Percentiles rank a stretch among this genome's conserved stretches.
These are phyloP conservation scores for Polygonum aviculare DNA, from an alignment of 148 eudicot species.

Conservation along the genomic window DNA sequence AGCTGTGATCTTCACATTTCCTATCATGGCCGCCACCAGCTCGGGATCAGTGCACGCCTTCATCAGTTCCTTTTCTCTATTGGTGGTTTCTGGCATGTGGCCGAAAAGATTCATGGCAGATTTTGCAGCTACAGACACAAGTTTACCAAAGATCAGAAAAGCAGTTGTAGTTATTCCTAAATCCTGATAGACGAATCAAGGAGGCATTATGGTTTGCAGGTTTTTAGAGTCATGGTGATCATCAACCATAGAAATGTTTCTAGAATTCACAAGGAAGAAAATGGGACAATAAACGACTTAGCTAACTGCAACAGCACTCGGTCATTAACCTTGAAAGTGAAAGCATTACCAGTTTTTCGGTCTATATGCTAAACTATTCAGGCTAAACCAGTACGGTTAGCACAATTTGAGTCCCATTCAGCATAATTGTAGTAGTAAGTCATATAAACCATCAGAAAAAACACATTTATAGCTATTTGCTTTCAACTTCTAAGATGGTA, in stretches of 20 bases:
- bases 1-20: slow-evolving; percentile 75
- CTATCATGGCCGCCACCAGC: slow-evolving; percentile 79
- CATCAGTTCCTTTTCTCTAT: slow-evolving; percentile 91
- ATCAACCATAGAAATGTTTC: background rate
- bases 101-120: slow-evolving; percentile 79
- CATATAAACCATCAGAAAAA: background rate
- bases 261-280: background rate
- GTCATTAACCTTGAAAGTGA: background rate
- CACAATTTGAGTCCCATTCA: background rate
- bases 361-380: background rate
- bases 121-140: slow-evolving; percentile 68
- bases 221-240: background rate
- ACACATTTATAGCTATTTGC: background rate
- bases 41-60: slow-evolving; percentile 98
- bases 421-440: background rate
- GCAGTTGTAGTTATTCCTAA: background rate
- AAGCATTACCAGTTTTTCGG: background rate
- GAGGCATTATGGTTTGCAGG: background rate
- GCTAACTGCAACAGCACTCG: background rate
- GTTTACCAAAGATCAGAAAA: background rate
- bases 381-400: background rate
- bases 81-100: slow-evolving; percentile 69
- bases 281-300: background rate
- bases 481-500: background rate
- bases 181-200: background rate